A percentile compares a stretch with the other conserved stretches of the same genome.
Evolutionary conservation across 805 yeast species (phyloP).

Genomic region (Starmerella bombi): DNA sequence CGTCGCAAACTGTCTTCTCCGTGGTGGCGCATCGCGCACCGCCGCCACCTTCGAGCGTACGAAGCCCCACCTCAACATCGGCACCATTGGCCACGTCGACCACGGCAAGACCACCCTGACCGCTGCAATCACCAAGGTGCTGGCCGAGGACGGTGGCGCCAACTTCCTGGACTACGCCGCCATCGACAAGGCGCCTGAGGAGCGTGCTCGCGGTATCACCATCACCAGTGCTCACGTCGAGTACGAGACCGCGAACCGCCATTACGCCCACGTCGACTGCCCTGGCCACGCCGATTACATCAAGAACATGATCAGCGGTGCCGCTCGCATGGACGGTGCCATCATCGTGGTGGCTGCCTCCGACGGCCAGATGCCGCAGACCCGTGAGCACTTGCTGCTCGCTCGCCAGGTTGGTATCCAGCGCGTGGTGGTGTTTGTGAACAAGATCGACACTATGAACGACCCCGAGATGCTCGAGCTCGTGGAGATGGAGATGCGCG

Average conservation of each 20-base stretch:
- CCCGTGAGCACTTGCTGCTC: slow-evolving; percentile 94
- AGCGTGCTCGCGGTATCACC: slow-evolving; percentile 98
- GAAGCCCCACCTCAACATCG: slow-evolving; percentile 93
- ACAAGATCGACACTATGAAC: slow-evolving; percentile 95
- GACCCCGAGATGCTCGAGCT: slow-evolving; percentile 98
- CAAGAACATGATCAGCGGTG: slow-evolving; percentile 98
- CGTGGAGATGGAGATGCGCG: slow-evolving; percentile 99
- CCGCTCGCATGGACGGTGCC: slow-evolving; percentile 99
- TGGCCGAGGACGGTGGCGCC: slow-evolving; percentile 82
- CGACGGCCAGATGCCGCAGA: slow-evolving; percentile 99
- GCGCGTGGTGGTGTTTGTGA: slow-evolving; percentile 90
- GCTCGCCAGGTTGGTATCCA: slow-evolving; percentile 99
- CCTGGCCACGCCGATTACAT: slow-evolving; percentile 99
- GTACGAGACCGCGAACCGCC: slow-evolving; percentile 88
- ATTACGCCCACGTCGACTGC: slow-evolving; percentile 95
- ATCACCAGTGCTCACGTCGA: slow-evolving; percentile 97
- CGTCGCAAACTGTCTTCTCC: neutral
- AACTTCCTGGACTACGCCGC: slow-evolving; percentile 81
- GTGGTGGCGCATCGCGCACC: slow-evolving; percentile 10
- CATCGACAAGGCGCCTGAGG: slow-evolving; percentile 97
- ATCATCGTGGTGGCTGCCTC: slow-evolving; percentile 98
- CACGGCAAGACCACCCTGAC: slow-evolving; percentile 98
- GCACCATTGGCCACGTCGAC: slow-evolving; percentile 98
- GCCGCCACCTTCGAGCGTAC: slow-evolving; percentile 83
- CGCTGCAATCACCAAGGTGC: slow-evolving; percentile 94